Percentiles rank a stretch among this genome's conserved stretches.
These are phyloP conservation scores for Forsythia suspensa DNA, from an alignment of 257 asterid genomes.

Conservation along the genomic window DNA sequence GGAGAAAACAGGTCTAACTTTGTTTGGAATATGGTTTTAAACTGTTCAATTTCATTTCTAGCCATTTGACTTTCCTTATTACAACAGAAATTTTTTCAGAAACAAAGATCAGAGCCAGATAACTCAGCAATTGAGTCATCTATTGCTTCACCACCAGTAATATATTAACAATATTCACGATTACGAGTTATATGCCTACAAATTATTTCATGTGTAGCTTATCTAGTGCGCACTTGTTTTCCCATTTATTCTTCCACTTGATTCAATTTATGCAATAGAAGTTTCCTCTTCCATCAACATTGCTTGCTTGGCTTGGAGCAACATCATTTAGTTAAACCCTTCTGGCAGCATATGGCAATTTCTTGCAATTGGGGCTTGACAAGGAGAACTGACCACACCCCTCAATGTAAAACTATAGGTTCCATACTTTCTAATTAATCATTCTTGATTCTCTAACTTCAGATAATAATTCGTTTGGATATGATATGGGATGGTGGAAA, in stretches of 20 bases:
- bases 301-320: neutral
- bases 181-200: neutral
- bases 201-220: neutral
- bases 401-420: neutral
- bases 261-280: neutral
- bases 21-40: neutral
- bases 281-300: neutral
- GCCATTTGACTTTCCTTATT: neutral
- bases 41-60: neutral
- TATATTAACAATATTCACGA: neutral
- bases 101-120: neutral
- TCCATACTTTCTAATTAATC: constrained; percentile 13
- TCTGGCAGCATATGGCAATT: neutral
- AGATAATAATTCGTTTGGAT: constrained; percentile 68
- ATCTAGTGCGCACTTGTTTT: neutral
- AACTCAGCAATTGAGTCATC: no score
- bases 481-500: constrained; percentile 98
- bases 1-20: neutral
- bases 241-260: neutral
- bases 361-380: constrained; percentile 11
- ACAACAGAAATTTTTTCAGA: neutral
- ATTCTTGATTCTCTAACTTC: constrained; percentile 17
- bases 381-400: neutral
- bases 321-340: neutral
- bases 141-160: no score